Base-by-base conservation (phyloP, 208 protist species). In the Acanthamoeba triangularis region DNA sequence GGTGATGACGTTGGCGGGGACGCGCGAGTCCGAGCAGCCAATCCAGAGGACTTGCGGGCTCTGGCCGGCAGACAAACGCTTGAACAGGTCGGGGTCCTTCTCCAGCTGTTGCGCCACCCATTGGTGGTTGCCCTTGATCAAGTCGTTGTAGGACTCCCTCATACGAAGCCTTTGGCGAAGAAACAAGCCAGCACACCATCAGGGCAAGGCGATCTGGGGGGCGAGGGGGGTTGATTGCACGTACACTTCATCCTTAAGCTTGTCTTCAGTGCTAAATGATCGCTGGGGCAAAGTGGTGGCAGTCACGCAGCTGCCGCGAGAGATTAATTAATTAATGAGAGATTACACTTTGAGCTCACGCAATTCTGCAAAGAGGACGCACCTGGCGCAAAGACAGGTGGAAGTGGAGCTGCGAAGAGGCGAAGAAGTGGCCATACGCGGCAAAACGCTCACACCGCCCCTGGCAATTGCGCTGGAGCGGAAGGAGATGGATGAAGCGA, bases 11-110 rank as follows among this genome's bases (percentile, higher is more conserved):
- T 99, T 98, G 0, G 98, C 98, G 28, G 91, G 82, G 35, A 82
- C 80, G 49, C 97, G 88, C n/a, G 91, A 98, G 96, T 99, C 99
- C 33, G 97, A 98, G 95, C 99, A 99, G 76, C 98, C 98, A 84
- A 99, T 99, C 98, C 98, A 99, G 2, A 99, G 93, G 96, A 98
- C 99, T 95, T 99, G 97, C 80, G 99, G 99, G 30, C 65, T 97
- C 95, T 99, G 99, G 74, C 96, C 96, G 92, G 97, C 94, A 33
- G 98, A 96, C 20, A 99, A 96, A 23, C 97, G 90, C 10, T 96
- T 93, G 95, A 99, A 99, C 96, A 98, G 99, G 37, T 98, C 93
- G 10, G 98, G 98, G 96, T 99, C 98, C 20, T 98, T 88, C 44
- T 97, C 93, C 3, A 82, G 97, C 13, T 98, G 98, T 96, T 98